phyloP scores from a whole-genome alignment of 2,329 filamentous ascomycete genomes.

The Sclerotinia sclerotiorum region DNA sequence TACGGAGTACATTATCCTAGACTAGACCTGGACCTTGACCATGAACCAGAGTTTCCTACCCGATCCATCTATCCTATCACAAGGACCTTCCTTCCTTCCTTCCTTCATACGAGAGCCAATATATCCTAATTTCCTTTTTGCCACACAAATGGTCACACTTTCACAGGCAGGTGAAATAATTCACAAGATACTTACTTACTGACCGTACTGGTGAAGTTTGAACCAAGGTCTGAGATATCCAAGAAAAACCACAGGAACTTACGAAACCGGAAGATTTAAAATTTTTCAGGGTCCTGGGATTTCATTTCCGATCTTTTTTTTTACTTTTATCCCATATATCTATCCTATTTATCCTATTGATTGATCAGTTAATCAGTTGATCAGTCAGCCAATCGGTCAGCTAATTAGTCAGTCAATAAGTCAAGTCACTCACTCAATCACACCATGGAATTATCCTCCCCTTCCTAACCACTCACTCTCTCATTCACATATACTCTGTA shows the following conservation, averaged over 20 bases:
- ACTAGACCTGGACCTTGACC: background rate
- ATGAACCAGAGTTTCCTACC: background rate
- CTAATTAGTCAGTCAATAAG: background rate
- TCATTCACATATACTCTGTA: no score
- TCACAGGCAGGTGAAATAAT: background rate
- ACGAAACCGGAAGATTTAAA: background rate
- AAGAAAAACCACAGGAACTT: conserved; percentile 5
- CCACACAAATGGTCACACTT: background rate
- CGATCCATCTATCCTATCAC: background rate
- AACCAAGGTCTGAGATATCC: background rate
- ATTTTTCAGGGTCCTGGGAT: background rate
- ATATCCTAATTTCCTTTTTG: background rate
- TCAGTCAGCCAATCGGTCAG: background rate
- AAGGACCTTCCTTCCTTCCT: conserved; percentile 3
- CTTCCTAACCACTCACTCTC: background rate
- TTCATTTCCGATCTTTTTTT: background rate
- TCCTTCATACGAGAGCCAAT: background rate
- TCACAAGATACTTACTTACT: background rate
- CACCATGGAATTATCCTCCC: background rate
- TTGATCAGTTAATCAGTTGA: background rate
- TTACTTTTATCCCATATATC: no score
- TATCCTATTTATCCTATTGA: background rate
- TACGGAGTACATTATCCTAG: background rate
- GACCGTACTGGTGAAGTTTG: no score
- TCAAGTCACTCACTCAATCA: background rate